Percentiles rank a stretch among this genome's conserved stretches.
Evolutionary conservation across 305 asterid genomes (phyloP).

Genomic region (Rubia occidens): DNA sequence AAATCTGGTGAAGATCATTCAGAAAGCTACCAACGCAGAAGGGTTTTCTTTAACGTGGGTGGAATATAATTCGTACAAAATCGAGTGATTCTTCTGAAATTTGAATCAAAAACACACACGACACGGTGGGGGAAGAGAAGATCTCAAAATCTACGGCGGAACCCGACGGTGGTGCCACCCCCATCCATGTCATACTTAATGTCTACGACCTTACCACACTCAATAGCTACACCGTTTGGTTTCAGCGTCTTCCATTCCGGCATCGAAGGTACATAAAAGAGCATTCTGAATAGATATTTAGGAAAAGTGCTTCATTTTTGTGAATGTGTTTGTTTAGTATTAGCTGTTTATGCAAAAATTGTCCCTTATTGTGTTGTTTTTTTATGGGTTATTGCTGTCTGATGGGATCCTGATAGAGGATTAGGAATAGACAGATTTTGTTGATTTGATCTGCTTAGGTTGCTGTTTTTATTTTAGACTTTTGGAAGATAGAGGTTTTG

Average conservation of each 20-base stretch:
- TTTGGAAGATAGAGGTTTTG: background rate
- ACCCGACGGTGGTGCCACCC: slow-evolving; percentile 13
- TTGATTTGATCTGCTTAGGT: background rate
- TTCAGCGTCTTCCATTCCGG: slow-evolving; percentile 44
- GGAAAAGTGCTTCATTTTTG: background rate
- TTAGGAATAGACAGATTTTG: background rate
- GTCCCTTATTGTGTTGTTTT: background rate
- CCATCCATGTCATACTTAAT: slow-evolving; percentile 33
- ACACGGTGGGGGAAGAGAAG: slow-evolving; percentile 11
- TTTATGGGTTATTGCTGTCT: background rate
- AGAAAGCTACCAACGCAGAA: background rate
- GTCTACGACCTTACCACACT: slow-evolving; percentile 37
- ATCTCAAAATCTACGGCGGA: slow-evolving; percentile 6
- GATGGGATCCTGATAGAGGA: background rate
- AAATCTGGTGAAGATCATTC: slow-evolving; percentile 1
- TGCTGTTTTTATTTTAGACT: background rate
- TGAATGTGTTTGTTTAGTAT: background rate
- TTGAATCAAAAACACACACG: background rate
- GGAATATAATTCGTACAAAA: background rate
- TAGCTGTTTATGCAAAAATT: background rate
- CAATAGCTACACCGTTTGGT: slow-evolving; percentile 32
- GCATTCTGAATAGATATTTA: background rate
- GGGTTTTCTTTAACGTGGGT: background rate
- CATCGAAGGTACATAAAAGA: slow-evolving; percentile 33
- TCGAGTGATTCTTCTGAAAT: background rate